phyloP scores from a whole-genome alignment of 1,284 basidiomycete genomes.

The Athelia sp. region DNA sequence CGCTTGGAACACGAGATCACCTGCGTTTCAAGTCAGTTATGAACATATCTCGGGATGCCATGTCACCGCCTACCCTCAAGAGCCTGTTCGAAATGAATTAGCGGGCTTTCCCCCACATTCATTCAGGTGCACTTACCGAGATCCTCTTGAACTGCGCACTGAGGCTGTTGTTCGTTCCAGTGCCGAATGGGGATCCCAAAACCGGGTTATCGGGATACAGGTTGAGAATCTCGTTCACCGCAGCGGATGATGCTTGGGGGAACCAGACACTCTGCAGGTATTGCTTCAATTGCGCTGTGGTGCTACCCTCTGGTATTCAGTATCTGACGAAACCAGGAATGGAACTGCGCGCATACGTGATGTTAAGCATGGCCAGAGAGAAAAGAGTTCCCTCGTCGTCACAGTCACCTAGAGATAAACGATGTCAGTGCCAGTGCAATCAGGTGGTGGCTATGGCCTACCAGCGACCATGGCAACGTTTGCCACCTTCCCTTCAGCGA shows the following conservation, averaged over 20 bases:
- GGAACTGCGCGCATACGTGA: slow-evolving; percentile 28
- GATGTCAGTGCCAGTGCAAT: background rate
- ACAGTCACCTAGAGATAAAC: slow-evolving; percentile 27
- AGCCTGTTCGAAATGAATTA: too few relatives aligned
- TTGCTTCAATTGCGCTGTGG: slow-evolving; percentile 26
- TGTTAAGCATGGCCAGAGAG: slow-evolving; percentile 34
- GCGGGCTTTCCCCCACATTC: too few relatives aligned
- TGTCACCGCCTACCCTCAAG: too few relatives aligned
- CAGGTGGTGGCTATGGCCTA: slow-evolving; percentile 9
- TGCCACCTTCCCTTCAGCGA: slow-evolving; percentile 36
- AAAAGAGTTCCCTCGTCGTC: slow-evolving; percentile 55
- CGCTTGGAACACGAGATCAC: slow-evolving; percentile 50
- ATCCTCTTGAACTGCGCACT: slow-evolving; percentile 50
- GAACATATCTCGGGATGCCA: background rate
- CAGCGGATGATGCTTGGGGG: slow-evolving; percentile 11
- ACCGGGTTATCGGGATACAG: slow-evolving; percentile 39
- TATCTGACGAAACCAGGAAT: background rate
- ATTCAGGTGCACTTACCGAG: slow-evolving; percentile 23
- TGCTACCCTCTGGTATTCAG: slow-evolving; percentile 22
- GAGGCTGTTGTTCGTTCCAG: slow-evolving; percentile 36
- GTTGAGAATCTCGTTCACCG: slow-evolving; percentile 21
- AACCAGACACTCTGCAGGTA: slow-evolving; percentile 32
- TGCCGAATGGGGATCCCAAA: slow-evolving; percentile 48
- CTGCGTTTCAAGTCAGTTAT: slow-evolving; percentile 18
- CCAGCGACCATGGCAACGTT: slow-evolving; percentile 43